Percentiles rank a stretch among this genome's conserved stretches.
Conservation (phyloP, 1,284 basidiomycete species). For the Leucoagaricus sp. region DNA sequence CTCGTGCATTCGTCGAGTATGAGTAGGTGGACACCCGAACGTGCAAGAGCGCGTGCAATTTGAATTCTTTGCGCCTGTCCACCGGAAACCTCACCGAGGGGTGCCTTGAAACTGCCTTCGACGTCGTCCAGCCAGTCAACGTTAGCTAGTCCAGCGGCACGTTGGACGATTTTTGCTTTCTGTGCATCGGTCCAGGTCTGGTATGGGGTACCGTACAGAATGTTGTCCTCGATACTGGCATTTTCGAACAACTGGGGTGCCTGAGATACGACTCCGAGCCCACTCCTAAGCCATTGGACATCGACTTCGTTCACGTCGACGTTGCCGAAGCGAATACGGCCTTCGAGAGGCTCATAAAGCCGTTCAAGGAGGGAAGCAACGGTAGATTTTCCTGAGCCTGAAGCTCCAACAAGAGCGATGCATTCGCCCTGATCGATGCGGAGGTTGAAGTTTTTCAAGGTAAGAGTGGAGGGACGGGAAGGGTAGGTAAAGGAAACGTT, state of each 20-base stretch:
- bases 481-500: slow-evolving; percentile 85
- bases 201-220: slow-evolving; percentile 71
- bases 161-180: slow-evolving; percentile 53
- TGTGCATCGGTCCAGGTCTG: slow-evolving; percentile 32
- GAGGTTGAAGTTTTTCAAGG: slow-evolving; percentile 71
- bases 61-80: slow-evolving; percentile 94
- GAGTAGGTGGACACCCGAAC: slow-evolving; percentile 54
- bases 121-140: slow-evolving; percentile 75
- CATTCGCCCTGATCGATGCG: slow-evolving; percentile 72
- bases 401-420: slow-evolving; percentile 86
- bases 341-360: slow-evolving; percentile 77
- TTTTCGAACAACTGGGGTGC: slow-evolving; percentile 82
- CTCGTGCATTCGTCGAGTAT: slow-evolving; percentile 95
- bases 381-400: slow-evolving; percentile 90
- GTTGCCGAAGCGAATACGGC: slow-evolving; percentile 61
- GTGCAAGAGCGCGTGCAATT: slow-evolving; percentile 87
- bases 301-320: slow-evolving; percentile 58
- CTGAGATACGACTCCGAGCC: slow-evolving; percentile 87
- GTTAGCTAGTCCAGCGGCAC: slow-evolving; percentile 76
- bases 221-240: slow-evolving; percentile 82
- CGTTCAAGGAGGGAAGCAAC: slow-evolving; percentile 82
- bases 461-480: slow-evolving; percentile 50
- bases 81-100: slow-evolving; percentile 90
- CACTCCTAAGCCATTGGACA: slow-evolving; percentile 73
- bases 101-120: slow-evolving; percentile 47